These are phyloP conservation scores for Penicillium corylophilum DNA, from an alignment of 2,329 filamentous ascomycete genomes.

Conservation along the genomic window DNA sequence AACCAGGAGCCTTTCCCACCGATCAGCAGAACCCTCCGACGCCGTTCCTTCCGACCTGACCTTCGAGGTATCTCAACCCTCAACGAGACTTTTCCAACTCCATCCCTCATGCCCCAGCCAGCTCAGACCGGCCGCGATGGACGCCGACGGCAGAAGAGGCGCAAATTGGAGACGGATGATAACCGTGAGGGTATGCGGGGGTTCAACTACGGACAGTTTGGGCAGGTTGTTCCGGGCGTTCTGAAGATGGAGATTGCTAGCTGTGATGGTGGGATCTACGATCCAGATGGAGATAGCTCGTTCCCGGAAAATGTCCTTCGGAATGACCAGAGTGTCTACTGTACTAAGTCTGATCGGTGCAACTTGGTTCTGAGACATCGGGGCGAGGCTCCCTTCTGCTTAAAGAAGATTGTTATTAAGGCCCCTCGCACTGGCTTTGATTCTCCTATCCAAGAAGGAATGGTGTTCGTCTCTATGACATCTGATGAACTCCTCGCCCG, in stretches of 20 bases:
- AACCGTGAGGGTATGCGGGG: conserved; percentile 48
- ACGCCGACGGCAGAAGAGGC: conserved; percentile 61
- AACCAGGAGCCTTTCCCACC: conserved; percentile 8
- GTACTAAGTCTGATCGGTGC: conserved; percentile 81
- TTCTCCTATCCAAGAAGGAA: conserved; percentile 83
- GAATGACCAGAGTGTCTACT: conserved; percentile 82
- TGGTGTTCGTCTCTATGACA: conserved; percentile 88
- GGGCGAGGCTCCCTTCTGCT: conserved; percentile 73
- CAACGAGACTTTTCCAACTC: conserved; percentile 21
- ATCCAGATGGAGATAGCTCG: conserved; percentile 55
- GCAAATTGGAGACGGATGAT: conserved; percentile 67
- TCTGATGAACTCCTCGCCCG: conserved; percentile 71
- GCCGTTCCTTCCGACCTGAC: conserved; percentile 14
- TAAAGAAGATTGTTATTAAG: conserved; percentile 85
- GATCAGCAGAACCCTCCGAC: conserved; percentile 9
- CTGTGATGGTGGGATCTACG: conserved; percentile 77
- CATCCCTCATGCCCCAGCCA: conserved; percentile 29
- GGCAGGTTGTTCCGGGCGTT: conserved; percentile 79
- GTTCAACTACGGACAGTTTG: conserved; percentile 81
- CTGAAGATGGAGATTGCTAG: conserved; percentile 84
- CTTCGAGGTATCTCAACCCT: conserved; percentile 2
- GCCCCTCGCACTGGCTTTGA: conserved; percentile 79
- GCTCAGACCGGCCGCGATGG: conserved; percentile 27
- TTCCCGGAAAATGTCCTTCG: conserved; percentile 78
- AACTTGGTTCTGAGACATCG: conserved; percentile 83